These are phyloP conservation scores for Peterozyma toletana DNA, from an alignment of 805 yeast genomes.

Conservation along the genomic window DNA sequence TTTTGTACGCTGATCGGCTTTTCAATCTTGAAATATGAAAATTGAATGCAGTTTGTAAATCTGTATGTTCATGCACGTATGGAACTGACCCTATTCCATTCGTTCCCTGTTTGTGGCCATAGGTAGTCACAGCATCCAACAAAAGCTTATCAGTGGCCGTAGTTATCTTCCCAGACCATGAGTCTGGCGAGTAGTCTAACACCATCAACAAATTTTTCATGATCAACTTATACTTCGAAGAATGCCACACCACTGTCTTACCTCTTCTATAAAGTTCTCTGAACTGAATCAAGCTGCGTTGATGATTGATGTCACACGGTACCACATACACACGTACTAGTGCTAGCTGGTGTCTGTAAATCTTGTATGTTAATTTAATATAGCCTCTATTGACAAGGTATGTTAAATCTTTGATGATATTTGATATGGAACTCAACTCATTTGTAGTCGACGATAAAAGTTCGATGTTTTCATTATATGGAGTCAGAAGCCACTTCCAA, in stretches of 20 bases:
- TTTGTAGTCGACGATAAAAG: not conserved
- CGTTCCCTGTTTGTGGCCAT: constrained; percentile 11
- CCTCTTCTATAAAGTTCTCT: constrained; percentile 26
- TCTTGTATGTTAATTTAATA: constrained; percentile 36
- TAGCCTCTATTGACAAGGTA: constrained; percentile 35
- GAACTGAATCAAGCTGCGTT: constrained; percentile 25
- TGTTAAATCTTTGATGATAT: constrained; percentile 27
- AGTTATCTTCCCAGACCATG: constrained; percentile 25
- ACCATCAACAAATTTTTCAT: constrained; percentile 30
- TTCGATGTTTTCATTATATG: constrained; percentile 17
- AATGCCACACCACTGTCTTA: constrained; percentile 25
- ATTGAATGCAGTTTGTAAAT: constrained; percentile 10
- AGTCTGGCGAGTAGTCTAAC: constrained; percentile 31
- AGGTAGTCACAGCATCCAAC: constrained; percentile 13
- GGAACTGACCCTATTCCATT: constrained; percentile 10
- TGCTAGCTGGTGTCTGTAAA: constrained; percentile 13
- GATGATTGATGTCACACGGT: constrained; percentile 35
- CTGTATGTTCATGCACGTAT: constrained; percentile 7
- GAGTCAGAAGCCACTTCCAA: constrained; percentile 55
- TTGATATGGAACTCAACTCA: constrained; percentile 12
- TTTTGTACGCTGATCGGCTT: constrained; percentile 11
- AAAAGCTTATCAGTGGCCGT: constrained; percentile 3
- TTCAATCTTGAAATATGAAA: constrained; percentile 30
- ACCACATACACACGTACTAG: constrained; percentile 39
- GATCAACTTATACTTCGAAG: constrained; percentile 19